Evolutionary conservation across 176 grass and related monocot species (phyloP).

Genomic region (Chloris gayana): DNA sequence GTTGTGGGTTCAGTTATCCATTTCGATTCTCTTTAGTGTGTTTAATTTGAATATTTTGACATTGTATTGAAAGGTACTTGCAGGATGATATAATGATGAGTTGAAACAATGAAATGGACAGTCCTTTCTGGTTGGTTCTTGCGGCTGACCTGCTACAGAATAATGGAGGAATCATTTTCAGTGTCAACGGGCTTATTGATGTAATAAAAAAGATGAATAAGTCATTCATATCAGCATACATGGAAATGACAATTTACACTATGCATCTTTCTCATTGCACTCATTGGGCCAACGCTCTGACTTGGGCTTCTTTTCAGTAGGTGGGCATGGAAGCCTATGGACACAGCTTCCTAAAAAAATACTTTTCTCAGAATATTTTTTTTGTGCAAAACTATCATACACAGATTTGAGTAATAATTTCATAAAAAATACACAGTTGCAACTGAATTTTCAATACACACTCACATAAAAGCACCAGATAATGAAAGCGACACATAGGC

Average conservation of each 20-base stretch:
- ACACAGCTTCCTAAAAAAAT: too few relatives aligned
- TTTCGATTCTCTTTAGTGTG: background rate
- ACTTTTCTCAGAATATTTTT: too few relatives aligned
- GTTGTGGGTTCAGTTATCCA: background rate
- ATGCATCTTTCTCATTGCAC: background rate
- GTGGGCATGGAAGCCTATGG: background rate
- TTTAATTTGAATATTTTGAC: background rate
- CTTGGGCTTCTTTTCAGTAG: background rate
- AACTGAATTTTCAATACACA: too few relatives aligned
- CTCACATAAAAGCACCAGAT: too few relatives aligned
- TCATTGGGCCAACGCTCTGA: background rate
- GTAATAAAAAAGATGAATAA: too few relatives aligned
- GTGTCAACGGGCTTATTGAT: background rate
- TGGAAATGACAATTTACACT: too few relatives aligned
- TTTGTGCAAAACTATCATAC: too few relatives aligned
- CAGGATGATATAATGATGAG: background rate
- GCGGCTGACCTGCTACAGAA: slow-evolving; percentile 3
- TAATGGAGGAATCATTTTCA: background rate
- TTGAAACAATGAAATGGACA: background rate
- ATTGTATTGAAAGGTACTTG: background rate
- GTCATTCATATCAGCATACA: too few relatives aligned
- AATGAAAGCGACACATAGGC: too few relatives aligned
- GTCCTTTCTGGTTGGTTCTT: background rate
- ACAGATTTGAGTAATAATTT: too few relatives aligned
- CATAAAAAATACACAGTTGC: too few relatives aligned